Evolutionary conservation across 1,284 basidiomycete genomes (phyloP).

Genomic region (Microbotryum violaceum): DNA sequence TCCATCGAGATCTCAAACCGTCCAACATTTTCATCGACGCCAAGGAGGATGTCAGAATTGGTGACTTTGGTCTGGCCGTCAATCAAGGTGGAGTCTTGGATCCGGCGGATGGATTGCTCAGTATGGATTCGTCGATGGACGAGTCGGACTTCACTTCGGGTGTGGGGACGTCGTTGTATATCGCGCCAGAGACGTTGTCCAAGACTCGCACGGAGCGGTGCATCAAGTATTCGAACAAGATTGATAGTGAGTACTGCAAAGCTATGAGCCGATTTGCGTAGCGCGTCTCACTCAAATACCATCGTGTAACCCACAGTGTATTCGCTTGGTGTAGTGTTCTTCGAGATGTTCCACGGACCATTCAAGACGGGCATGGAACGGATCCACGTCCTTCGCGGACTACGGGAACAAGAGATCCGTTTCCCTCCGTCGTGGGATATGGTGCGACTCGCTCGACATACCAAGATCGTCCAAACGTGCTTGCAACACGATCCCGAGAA

Average conservation of each 20-base stretch:
- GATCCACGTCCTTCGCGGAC: constrained; percentile 30
- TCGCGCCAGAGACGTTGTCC: constrained; percentile 33
- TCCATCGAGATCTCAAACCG: constrained; percentile 37
- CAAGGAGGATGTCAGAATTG: constrained; percentile 35
- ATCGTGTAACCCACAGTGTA: constrained; percentile 14
- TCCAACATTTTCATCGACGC: constrained; percentile 35
- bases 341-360: constrained; percentile 28
- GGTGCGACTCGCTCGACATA: constrained; percentile 25
- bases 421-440: constrained; percentile 33
- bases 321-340: constrained; percentile 30
- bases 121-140: constrained; percentile 24
- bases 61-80: constrained; percentile 37
- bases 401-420: constrained; percentile 30
- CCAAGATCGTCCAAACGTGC: constrained; percentile 34
- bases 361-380: constrained; percentile 37
- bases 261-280: not conserved
- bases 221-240: constrained; percentile 30
- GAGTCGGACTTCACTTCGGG: constrained; percentile 35
- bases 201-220: constrained; percentile 13
- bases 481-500: constrained; percentile 33
- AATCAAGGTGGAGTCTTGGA: constrained; percentile 27
- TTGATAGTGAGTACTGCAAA: constrained; percentile 15
- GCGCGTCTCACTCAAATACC: not conserved
- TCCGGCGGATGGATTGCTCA: constrained; percentile 18
- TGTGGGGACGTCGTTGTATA: constrained; percentile 36